Conservation (phyloP, 306 rosid genomes). For the Prunus padus region DNA sequence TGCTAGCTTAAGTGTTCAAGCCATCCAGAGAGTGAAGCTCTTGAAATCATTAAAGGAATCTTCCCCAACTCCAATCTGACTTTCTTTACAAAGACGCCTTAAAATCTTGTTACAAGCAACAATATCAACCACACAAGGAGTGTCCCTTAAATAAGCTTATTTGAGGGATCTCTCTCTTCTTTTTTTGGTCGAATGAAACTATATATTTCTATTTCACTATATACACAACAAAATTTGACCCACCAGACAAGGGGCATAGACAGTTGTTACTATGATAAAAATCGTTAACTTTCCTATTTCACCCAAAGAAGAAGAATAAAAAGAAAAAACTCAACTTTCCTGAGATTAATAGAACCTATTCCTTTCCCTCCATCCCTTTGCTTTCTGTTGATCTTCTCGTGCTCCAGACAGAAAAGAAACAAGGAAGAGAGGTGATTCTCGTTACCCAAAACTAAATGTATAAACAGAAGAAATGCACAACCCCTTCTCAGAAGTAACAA, state of each 20-base stretch:
- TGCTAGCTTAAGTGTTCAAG: too few species aligned
- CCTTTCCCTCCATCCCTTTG: neutral
- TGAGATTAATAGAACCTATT: neutral
- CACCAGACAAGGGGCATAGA: neutral
- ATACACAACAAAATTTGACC: neutral
- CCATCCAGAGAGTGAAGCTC: too few species aligned
- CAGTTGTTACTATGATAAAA: neutral
- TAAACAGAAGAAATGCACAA: neutral
- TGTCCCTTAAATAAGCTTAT: too few species aligned
- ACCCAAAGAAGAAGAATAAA: too few species aligned
- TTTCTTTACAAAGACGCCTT: neutral
- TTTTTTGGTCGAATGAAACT: too few species aligned
- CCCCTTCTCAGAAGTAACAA: neutral
- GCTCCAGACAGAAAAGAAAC: neutral
- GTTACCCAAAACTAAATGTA: neutral
- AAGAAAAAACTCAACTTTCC: too few species aligned
- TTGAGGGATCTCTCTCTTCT: too few species aligned
- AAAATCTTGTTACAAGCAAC: slow-evolving; percentile 2
- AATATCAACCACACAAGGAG: too few species aligned
- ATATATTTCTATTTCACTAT: neutral
- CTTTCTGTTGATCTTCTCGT: neutral
- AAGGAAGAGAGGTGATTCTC: neutral
- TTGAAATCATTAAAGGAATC: neutral
- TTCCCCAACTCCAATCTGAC: neutral
- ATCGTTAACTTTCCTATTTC: neutral